Percentiles rank a stretch among this genome's conserved stretches.
These are phyloP conservation scores for Alternaria viburni DNA, from an alignment of 2,329 filamentous ascomycete genomes.

Conservation along the genomic window DNA sequence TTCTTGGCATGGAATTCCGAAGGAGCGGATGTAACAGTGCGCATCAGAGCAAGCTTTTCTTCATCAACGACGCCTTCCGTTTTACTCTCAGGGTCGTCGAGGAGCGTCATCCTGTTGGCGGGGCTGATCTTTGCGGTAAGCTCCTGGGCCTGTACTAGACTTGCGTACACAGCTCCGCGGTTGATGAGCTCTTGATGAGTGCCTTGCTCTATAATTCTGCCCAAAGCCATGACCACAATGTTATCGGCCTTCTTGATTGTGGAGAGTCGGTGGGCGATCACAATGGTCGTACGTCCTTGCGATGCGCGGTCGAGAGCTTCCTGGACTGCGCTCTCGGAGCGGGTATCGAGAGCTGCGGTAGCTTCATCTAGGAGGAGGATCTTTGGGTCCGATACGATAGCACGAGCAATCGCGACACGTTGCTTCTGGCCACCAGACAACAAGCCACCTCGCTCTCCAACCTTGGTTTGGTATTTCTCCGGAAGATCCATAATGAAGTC, in stretches of 20 bases:
- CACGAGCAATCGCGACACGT: slow-evolving; percentile 91
- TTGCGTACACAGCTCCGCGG: slow-evolving; percentile 75
- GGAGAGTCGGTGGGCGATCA: slow-evolving; percentile 92
- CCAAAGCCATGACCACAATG: slow-evolving; percentile 89
- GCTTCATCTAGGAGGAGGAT: slow-evolving; percentile 94
- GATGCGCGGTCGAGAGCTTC: slow-evolving; percentile 87
- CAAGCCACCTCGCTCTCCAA: slow-evolving; percentile 93
- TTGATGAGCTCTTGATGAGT: slow-evolving; percentile 81
- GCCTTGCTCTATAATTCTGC: slow-evolving; percentile 90
- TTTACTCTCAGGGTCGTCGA: slow-evolving; percentile 27
- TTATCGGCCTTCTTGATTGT: slow-evolving; percentile 95
- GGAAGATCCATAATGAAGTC: slow-evolving; percentile 85
- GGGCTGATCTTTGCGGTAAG: slow-evolving; percentile 36
- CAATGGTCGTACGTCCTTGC: slow-evolving; percentile 88
- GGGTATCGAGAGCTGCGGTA: slow-evolving; percentile 90
- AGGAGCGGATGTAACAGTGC: slow-evolving; percentile 54
- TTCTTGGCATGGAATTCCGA: slow-evolving; percentile 65
- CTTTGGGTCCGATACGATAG: slow-evolving; percentile 89
- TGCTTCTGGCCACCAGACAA: slow-evolving; percentile 96
- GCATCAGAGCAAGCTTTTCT: slow-evolving; percentile 36
- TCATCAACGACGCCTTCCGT: slow-evolving; percentile 18
- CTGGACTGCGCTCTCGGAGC: slow-evolving; percentile 93
- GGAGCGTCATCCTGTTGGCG: slow-evolving; percentile 26
- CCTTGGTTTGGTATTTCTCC: slow-evolving; percentile 89
- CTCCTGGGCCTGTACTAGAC: slow-evolving; percentile 86